Percentiles rank a stretch among this genome's conserved stretches.
Evolutionary conservation across 169 alveolate species (phyloP).

Genomic region (Theileria parva): DNA sequence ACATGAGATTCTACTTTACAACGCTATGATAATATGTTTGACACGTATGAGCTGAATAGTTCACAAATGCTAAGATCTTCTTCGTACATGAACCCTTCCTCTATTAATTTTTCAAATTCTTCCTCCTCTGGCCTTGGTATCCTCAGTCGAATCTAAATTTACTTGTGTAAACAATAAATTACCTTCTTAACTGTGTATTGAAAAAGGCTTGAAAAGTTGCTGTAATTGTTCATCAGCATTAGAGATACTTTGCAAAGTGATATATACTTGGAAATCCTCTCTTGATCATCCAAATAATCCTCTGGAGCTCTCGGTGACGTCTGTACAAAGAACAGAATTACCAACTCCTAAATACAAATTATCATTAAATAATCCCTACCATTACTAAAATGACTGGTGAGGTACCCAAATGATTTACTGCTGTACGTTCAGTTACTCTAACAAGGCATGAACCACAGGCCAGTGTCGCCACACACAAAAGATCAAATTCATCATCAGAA

Average conservation of each 20-base stretch:
- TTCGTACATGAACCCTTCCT: conserved; percentile 29
- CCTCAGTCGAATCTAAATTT: conserved; percentile 21
- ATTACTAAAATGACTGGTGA: conserved; percentile 7
- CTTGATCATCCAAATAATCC: conserved; percentile 5
- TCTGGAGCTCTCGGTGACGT: conserved; percentile 12
- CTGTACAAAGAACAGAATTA: conserved; percentile 31
- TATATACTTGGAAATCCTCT: not conserved
- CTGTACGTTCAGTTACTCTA: conserved; percentile 27
- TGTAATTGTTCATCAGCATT: conserved; percentile 35
- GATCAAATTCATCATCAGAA: not conserved
- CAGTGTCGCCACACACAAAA: conserved; percentile 24
- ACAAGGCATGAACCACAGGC: conserved; percentile 47
- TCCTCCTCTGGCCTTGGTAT: not conserved
- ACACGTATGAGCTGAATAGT: conserved; percentile 40
- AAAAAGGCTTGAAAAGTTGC: conserved; percentile 29
- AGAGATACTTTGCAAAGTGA: conserved; percentile 7
- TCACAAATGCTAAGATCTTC: conserved; percentile 33
- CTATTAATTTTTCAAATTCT: not conserved
- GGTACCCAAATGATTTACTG: conserved; percentile 8
- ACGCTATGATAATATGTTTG: conserved; percentile 16
- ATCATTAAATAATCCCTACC: conserved; percentile 7
- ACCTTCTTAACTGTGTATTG: conserved; percentile 39
- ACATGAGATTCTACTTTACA: not conserved
- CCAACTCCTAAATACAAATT: conserved; percentile 11
- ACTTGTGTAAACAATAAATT: not conserved